phyloP scores from a whole-genome alignment of 129 eudicot genomes.

The Centaurea solstitialis region DNA sequence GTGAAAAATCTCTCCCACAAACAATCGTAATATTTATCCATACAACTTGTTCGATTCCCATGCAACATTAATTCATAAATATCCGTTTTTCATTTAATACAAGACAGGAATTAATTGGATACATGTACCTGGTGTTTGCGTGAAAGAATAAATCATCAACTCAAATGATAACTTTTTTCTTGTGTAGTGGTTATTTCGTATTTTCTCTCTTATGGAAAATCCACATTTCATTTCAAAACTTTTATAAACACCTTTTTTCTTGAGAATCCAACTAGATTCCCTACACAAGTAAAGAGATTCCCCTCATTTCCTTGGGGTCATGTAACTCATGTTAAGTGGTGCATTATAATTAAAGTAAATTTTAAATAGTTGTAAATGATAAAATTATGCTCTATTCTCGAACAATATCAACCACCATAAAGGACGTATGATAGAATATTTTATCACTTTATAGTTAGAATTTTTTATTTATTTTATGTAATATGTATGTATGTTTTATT shows the following conservation, averaged over 20 bases:
- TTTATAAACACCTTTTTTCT: background rate
- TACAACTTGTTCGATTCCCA: too few species aligned
- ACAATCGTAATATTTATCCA: too few species aligned
- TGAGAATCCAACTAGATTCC: conserved; percentile 13
- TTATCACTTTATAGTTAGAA: too few species aligned
- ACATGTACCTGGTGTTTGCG: background rate
- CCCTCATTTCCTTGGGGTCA: conserved; percentile 8
- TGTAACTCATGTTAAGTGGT: too few species aligned
- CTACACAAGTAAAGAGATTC: conserved; percentile 13
- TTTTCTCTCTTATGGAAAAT: conserved; percentile 5
- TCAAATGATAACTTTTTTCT: background rate
- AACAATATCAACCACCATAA: background rate
- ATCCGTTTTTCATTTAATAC: background rate
- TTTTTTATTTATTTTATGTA: too few species aligned
- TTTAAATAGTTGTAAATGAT: too few species aligned
- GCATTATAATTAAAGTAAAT: background rate
- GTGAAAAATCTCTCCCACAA: too few species aligned
- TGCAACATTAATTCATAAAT: background rate
- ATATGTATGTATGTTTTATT: background rate
- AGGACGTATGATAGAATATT: too few species aligned
- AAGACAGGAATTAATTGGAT: background rate
- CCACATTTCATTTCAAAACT: conserved; percentile 8
- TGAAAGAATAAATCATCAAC: background rate
- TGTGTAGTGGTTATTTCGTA: background rate
- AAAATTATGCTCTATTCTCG: too few species aligned